Conservation (phyloP, 140 eudicot species). For the Stevia rebaudiana region DNA sequence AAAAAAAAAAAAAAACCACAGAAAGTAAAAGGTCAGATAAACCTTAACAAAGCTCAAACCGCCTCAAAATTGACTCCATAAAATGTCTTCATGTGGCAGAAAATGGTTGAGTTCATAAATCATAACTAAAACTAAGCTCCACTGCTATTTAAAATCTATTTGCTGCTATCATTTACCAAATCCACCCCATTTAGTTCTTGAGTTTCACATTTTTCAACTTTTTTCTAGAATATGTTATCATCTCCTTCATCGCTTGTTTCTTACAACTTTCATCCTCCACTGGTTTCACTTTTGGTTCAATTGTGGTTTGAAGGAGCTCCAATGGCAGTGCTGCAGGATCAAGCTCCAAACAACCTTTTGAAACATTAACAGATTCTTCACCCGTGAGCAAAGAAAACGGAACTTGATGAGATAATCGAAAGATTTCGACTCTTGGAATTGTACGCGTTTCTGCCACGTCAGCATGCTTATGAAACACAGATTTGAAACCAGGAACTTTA, state of each 20-base stretch:
- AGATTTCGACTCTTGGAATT: constrained; percentile 49
- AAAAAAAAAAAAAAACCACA: constrained; percentile 14
- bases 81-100: constrained; percentile 11
- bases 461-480: constrained; percentile 39
- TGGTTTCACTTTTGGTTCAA: constrained; percentile 18
- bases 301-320: constrained; percentile 47
- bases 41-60: constrained; percentile 23
- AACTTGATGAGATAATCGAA: constrained; percentile 55
- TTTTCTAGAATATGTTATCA: constrained; percentile 26
- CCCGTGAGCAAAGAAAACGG: constrained; percentile 45
- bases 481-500: constrained; percentile 54
- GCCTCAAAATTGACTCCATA: constrained; percentile 29
- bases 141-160: constrained; percentile 18
- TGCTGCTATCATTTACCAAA: constrained; percentile 18
- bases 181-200: constrained; percentile 1
- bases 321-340: constrained; percentile 67
- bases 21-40: constrained; percentile 23
- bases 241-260: constrained; percentile 13
- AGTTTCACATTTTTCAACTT: not conserved
- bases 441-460: constrained; percentile 20
- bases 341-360: constrained; percentile 48
- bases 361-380: constrained; percentile 38
- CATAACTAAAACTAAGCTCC: constrained; percentile 25
- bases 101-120: constrained; percentile 16
- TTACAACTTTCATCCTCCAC: constrained; percentile 11